Evolutionary conservation across 2,329 filamentous ascomycete species (phyloP).

Genomic region (Rhynchosporium graminicola): DNA sequence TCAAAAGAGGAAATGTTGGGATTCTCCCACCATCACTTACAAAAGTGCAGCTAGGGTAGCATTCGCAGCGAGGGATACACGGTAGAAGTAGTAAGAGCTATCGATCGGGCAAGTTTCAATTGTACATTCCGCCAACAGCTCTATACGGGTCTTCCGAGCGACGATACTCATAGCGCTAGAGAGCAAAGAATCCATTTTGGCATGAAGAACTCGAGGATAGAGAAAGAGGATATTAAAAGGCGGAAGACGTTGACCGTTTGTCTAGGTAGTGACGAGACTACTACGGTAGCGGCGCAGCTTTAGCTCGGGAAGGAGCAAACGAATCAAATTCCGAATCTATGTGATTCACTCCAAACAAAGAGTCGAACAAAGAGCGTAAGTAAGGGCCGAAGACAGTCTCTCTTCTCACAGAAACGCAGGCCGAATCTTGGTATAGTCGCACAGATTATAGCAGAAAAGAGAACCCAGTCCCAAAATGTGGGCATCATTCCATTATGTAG

Average conservation of each 20-base stretch:
- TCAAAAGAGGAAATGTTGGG: no score
- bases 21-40: no score
- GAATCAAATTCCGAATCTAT: background rate
- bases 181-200: conserved; percentile 24
- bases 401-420: background rate
- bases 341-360: background rate
- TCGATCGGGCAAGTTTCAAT: conserved; percentile 42
- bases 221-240: background rate
- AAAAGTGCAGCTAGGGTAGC: conserved; percentile 54
- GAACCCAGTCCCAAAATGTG: background rate
- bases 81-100: conserved; percentile 52
- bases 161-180: conserved; percentile 16
- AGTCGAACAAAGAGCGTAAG: background rate
- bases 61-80: conserved; percentile 56
- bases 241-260: background rate
- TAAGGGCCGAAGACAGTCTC: background rate
- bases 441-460: no score
- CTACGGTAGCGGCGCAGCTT: background rate
- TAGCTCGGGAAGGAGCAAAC: background rate
- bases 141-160: conserved; percentile 19
- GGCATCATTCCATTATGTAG: conserved; percentile 7
- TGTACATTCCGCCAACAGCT: conserved; percentile 38
- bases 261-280: background rate
- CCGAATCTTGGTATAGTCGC: background rate
- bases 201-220: background rate